These are phyloP conservation scores for Setomelanomma holmii DNA, from an alignment of 2,329 filamentous ascomycete species.

Conservation along the genomic window DNA sequence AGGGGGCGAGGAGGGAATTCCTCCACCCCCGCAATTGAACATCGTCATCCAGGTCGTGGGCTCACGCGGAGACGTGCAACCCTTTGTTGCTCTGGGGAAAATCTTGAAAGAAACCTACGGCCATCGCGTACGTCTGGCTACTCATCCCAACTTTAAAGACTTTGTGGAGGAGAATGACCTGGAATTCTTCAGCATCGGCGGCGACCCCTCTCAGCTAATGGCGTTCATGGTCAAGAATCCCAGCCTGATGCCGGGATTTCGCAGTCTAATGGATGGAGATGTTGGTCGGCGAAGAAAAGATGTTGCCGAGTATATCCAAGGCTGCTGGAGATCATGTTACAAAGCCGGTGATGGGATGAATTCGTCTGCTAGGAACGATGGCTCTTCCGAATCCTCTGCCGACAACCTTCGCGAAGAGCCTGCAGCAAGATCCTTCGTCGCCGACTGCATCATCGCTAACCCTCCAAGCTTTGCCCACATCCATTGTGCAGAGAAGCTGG, in stretches of 20 bases:
- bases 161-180: slow-evolving; percentile 23
- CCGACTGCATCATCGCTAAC: slow-evolving; percentile 79
- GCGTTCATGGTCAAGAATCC: slow-evolving; percentile 60
- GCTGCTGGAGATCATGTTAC: slow-evolving; percentile 38
- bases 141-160: slow-evolving; percentile 21
- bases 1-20: too few species aligned
- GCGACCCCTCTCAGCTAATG: slow-evolving; percentile 52
- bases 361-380: too few species aligned
- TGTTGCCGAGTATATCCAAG: slow-evolving; percentile 35
- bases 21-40: too few species aligned
- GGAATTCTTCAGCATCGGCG: slow-evolving; percentile 47
- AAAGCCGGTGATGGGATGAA: not conserved
- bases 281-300: slow-evolving; percentile 41
- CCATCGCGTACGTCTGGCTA: slow-evolving; percentile 35
- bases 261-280: slow-evolving; percentile 33
- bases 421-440: slow-evolving; percentile 66
- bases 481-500: slow-evolving; percentile 74
- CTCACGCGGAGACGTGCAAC: slow-evolving; percentile 64
- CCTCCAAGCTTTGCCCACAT: slow-evolving; percentile 78
- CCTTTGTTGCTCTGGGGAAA: slow-evolving; percentile 64
- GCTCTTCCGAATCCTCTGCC: too few species aligned
- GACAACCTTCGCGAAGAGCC: too few species aligned
- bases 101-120: slow-evolving; percentile 46
- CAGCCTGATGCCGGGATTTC: slow-evolving; percentile 44
- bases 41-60: slow-evolving; percentile 64